phyloP scores from a whole-genome alignment of 345 rosid genomes.

The Pelargonium nanum region DNA sequence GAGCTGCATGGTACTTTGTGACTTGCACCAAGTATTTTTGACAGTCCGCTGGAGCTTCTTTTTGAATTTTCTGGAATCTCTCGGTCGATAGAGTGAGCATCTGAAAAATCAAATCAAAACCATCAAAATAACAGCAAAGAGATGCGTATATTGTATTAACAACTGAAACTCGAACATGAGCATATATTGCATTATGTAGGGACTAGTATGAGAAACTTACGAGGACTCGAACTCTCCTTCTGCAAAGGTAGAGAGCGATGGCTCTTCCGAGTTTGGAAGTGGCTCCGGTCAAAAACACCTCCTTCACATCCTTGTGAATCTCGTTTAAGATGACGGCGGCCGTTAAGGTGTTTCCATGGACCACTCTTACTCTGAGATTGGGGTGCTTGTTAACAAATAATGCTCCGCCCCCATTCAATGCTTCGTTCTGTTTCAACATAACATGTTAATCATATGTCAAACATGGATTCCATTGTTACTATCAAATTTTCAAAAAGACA shows the following conservation, averaged over 20 bases:
- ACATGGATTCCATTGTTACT: no score
- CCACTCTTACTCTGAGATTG: conserved; percentile 70
- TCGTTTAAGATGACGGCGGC: conserved; percentile 92
- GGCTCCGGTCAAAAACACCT: conserved; percentile 89
- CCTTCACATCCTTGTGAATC: conserved; percentile 55
- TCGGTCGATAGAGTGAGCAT: conserved; percentile 82
- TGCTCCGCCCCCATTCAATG: conserved; percentile 92
- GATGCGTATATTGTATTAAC: not conserved
- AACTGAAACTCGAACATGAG: not conserved
- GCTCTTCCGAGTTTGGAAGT: conserved; percentile 99
- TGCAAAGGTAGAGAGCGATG: conserved; percentile 87
- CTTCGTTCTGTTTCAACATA: conserved; percentile 54
- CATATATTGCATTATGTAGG: not conserved
- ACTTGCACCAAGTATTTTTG: conserved; percentile 86
- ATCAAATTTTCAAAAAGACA: no score
- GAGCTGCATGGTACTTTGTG: conserved; percentile 84
- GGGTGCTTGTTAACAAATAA: conserved; percentile 79
- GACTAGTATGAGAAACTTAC: conserved; percentile 49
- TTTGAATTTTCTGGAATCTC: conserved; percentile 76
- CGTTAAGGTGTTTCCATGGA: conserved; percentile 94
- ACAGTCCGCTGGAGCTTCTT: conserved; percentile 69
- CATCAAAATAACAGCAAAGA: not conserved
- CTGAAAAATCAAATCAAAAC: conserved; percentile 20
- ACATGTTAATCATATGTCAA: not conserved
- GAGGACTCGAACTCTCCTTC: conserved; percentile 62